Conservation (phyloP, 164 flowering plant species). For the Taxillus chinensis region DNA sequence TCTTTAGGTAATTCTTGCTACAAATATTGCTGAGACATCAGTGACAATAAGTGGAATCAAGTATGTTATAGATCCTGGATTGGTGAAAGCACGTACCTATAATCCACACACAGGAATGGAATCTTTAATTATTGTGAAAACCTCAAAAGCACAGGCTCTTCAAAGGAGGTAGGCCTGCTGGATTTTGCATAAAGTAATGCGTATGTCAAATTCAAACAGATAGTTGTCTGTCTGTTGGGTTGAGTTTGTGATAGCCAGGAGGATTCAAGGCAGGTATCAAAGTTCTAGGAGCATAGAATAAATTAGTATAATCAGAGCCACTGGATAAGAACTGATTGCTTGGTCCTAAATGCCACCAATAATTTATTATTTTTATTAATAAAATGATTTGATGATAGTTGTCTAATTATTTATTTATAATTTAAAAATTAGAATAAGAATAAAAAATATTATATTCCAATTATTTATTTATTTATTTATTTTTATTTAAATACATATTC, state of each 20-base stretch:
- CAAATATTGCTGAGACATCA: slow-evolving; percentile 97
- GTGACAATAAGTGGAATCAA: slow-evolving; percentile 93
- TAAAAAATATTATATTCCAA: too few relatives aligned
- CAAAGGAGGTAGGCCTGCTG: slow-evolving; percentile 62
- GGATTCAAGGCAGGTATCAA: not conserved
- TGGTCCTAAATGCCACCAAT: too few relatives aligned
- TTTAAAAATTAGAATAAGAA: too few relatives aligned
- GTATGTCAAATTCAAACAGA: not conserved
- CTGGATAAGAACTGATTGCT: too few relatives aligned
- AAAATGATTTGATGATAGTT: too few relatives aligned
- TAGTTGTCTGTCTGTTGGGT: not conserved
- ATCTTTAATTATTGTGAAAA: slow-evolving; percentile 56
- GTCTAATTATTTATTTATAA: too few relatives aligned
- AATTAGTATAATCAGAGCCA: too few relatives aligned
- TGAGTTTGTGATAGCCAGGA: not conserved
- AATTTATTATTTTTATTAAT: too few relatives aligned
- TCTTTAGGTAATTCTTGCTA: slow-evolving; percentile 75
- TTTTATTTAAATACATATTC: too few relatives aligned
- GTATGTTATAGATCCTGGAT: slow-evolving; percentile 92
- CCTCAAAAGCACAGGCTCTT: slow-evolving; percentile 92
- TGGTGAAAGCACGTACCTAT: slow-evolving; percentile 84
- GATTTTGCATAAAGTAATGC: not conserved
- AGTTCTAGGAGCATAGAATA: not conserved
- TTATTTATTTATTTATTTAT: too few relatives aligned
- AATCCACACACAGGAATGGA: slow-evolving; percentile 72